Evolutionary conservation across 2,329 filamentous ascomycete genomes (phyloP).

Genomic region (Coniochaeta sp.): DNA sequence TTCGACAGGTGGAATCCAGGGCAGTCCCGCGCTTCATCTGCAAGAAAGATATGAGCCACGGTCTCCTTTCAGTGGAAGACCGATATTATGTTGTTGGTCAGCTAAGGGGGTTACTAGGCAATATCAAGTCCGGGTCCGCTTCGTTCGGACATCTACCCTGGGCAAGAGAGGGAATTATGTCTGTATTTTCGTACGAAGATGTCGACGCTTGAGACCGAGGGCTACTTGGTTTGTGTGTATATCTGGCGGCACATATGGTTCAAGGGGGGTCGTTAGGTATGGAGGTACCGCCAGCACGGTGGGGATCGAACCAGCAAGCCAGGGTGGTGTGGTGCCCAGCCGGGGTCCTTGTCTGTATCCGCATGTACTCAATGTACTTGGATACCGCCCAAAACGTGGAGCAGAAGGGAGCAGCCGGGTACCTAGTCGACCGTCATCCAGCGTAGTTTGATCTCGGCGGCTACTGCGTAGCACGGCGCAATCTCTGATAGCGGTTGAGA

Average conservation of each 20-base stretch:
- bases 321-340: not conserved
- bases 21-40: not conserved
- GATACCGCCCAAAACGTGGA: not conserved
- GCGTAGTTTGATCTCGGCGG: slow-evolving; percentile 16
- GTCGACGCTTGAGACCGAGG: not conserved
- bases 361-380: not conserved
- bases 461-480: slow-evolving; percentile 8
- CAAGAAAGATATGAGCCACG: not conserved
- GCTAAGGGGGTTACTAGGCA: not conserved
- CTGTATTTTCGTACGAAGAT: not conserved
- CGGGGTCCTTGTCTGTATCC: not conserved
- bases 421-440: not conserved
- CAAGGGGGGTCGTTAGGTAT: not conserved
- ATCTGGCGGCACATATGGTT: not conserved
- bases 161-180: not conserved
- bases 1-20: not conserved
- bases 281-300: not conserved
- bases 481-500: slow-evolving; percentile 4
- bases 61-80: not conserved
- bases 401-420: not conserved
- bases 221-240: not conserved
- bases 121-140: not conserved
- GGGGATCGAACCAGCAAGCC: not conserved
- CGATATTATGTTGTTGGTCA: not conserved
- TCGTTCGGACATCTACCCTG: not conserved